Conservation (phyloP, 495 filamentous ascomycete species). For the Immersiella caudata region DNA sequence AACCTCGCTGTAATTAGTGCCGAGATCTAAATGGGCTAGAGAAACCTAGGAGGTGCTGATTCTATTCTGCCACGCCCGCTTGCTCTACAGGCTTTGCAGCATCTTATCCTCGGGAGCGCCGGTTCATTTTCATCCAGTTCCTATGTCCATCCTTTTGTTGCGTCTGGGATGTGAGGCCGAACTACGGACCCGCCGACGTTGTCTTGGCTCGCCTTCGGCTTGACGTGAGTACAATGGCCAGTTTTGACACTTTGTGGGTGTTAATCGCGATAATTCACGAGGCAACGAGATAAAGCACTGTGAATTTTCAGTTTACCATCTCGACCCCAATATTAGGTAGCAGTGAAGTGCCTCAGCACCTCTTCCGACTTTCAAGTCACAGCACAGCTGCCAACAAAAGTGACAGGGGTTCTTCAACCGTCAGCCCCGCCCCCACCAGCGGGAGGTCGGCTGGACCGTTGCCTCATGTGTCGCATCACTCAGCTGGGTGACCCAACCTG, state of each 20-base stretch:
- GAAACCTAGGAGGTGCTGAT: neutral
- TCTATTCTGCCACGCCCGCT: neutral
- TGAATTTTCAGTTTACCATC: no score
- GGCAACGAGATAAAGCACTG: no score
- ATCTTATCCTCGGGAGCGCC: neutral
- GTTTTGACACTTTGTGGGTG: neutral
- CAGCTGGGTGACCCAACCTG: slow-evolving; percentile 6
- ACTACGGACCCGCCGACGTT: neutral
- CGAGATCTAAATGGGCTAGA: no score
- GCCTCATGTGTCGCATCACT: slow-evolving; percentile 8
- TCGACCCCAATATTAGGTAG: no score
- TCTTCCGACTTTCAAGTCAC: no score
- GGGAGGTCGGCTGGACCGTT: slow-evolving; percentile 6
- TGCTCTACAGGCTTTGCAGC: neutral
- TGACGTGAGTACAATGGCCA: neutral
- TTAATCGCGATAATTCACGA: neutral
- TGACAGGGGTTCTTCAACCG: neutral
- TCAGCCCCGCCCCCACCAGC: slow-evolving; percentile 7
- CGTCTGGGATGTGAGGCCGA: neutral
- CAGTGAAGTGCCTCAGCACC: no score
- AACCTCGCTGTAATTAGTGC: slow-evolving; percentile 1
- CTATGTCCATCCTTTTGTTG: neutral
- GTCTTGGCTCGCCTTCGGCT: neutral
- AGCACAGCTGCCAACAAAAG: no score
- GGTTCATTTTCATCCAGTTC: neutral